Conservation (phyloP, 176 grass and related monocot species). For the Musa beccarii region DNA sequence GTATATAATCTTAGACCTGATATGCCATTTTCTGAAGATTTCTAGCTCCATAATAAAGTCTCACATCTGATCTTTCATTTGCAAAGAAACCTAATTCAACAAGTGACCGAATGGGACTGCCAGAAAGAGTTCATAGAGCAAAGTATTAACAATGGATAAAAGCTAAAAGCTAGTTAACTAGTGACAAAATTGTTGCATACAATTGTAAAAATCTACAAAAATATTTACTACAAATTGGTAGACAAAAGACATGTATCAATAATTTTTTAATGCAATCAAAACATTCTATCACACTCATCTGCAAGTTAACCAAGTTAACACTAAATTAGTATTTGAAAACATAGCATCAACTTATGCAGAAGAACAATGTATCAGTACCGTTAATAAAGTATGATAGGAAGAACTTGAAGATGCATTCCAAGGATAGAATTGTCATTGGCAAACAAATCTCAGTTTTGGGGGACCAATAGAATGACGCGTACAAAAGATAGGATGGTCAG, state of each 20-base stretch:
- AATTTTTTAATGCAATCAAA: neutral
- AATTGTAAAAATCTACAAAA: no score
- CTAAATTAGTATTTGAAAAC: no score
- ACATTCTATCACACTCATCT: neutral
- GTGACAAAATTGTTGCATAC: neutral
- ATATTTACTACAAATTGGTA: neutral
- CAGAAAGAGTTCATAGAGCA: neutral
- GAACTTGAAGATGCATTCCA: no score
- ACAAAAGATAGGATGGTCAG: no score
- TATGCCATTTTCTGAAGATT: conserved; percentile 83
- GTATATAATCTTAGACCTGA: conserved; percentile 34
- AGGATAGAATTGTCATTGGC: no score
- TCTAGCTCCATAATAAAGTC: conserved; percentile 79
- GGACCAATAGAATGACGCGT: no score
- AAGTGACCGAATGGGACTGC: conserved; percentile 65
- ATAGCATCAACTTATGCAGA: no score
- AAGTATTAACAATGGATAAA: conserved; percentile 9
- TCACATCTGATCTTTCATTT: conserved; percentile 38
- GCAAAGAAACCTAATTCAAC: conserved; percentile 55
- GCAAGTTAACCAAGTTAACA: neutral
- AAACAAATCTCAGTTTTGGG: no score
- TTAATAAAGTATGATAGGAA: no score
- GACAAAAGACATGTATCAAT: neutral
- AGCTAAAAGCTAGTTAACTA: neutral
- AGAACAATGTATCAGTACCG: no score